These are phyloP conservation scores for Gossypium australe DNA, from an alignment of 345 rosid genomes.

Conservation along the genomic window DNA sequence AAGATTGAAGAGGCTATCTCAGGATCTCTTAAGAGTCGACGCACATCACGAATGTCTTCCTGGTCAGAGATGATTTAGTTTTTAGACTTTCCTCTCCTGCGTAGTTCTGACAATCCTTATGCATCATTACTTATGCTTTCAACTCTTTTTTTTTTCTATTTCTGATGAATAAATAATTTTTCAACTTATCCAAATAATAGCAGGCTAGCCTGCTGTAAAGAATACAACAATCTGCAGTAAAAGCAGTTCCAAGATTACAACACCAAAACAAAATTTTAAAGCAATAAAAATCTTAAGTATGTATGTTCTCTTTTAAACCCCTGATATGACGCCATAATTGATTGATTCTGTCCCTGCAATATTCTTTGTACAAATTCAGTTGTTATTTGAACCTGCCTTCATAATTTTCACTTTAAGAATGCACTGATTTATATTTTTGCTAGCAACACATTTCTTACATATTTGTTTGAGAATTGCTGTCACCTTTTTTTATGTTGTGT, in stretches of 20 bases:
- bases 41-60: conserved; percentile 42
- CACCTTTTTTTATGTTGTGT: background rate
- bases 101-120: background rate
- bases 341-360: background rate
- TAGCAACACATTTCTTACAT: background rate
- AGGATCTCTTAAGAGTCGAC: conserved; percentile 50
- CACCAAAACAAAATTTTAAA: background rate
- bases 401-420: background rate
- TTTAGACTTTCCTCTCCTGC: background rate
- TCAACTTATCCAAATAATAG: background rate
- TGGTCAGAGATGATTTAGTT: conserved; percentile 35
- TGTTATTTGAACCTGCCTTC: conserved; percentile 1
- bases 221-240: background rate
- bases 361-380: conserved; percentile 1
- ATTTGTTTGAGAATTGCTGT: background rate
- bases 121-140: background rate
- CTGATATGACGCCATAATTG: background rate
- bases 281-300: background rate
- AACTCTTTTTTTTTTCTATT: background rate
- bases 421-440: background rate
- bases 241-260: background rate
- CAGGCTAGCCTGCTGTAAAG: background rate
- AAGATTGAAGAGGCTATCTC: conserved; percentile 82
- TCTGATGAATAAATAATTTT: background rate
- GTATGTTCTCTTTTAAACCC: background rate